A percentile compares a stretch with the other conserved stretches of the same genome.
phyloP scores from a whole-genome alignment of 2,329 filamentous ascomycete genomes.

The Colletotrichum coccodes region DNA sequence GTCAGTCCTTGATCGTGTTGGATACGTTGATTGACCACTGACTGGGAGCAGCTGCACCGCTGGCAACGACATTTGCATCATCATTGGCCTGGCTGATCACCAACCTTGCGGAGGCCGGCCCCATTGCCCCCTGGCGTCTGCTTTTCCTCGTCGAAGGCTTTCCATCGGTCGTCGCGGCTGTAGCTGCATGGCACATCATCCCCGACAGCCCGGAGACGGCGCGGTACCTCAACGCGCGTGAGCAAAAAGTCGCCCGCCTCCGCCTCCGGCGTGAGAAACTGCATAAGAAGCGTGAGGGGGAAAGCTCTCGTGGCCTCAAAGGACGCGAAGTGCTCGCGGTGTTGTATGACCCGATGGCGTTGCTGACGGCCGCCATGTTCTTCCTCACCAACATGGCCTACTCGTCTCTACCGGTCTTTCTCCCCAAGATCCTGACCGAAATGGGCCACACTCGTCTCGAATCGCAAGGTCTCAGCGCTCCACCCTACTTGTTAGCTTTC shows the following conservation, averaged over 20 bases:
- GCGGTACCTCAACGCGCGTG: slow-evolving; percentile 68
- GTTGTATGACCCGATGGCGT: slow-evolving; percentile 74
- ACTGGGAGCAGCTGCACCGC: slow-evolving; percentile 76
- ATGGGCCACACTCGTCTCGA: slow-evolving; percentile 77
- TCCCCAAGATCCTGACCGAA: slow-evolving; percentile 81
- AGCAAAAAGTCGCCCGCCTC: slow-evolving; percentile 76
- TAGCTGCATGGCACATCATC: slow-evolving; percentile 78
- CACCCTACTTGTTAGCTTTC: slow-evolving; percentile 84
- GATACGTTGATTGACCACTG: slow-evolving; percentile 3
- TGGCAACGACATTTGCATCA: slow-evolving; percentile 85
- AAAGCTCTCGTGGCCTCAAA: slow-evolving; percentile 54
- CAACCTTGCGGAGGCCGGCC: slow-evolving; percentile 69
- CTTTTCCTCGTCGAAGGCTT: slow-evolving; percentile 88
- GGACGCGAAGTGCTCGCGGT: slow-evolving; percentile 67
- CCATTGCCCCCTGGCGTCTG: slow-evolving; percentile 86
- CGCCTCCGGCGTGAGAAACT: slow-evolving; percentile 68
- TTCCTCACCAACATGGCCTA: slow-evolving; percentile 91
- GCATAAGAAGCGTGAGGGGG: slow-evolving; percentile 32
- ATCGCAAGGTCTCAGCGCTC: slow-evolving; percentile 82
- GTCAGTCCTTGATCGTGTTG: slow-evolving; percentile 42
- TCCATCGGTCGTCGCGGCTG: slow-evolving; percentile 79
- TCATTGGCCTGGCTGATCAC: slow-evolving; percentile 83
- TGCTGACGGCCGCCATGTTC: slow-evolving; percentile 84
- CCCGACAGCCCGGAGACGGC: slow-evolving; percentile 80
- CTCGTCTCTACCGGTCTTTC: slow-evolving; percentile 86